Conservation (phyloP, 1,139 yeast species). For the Saccharomycopsis phalli region DNA sequence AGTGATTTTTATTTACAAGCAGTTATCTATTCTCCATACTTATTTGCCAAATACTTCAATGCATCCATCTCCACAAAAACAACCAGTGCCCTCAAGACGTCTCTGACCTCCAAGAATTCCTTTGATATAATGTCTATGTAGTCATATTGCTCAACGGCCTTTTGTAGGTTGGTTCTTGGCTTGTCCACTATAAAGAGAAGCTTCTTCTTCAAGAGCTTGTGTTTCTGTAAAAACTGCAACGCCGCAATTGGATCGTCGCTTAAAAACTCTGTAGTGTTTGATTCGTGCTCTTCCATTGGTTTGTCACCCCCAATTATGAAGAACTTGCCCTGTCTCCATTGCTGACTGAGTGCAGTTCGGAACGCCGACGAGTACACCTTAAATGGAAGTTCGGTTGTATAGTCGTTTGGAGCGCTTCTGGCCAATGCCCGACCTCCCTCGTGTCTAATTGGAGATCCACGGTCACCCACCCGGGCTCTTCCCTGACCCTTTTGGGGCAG, state of each 20-base stretch:
- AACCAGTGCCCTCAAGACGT: conserved; percentile 71
- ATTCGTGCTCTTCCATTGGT: conserved; percentile 23
- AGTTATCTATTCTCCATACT: conserved; percentile 18
- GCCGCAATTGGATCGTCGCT: conserved; percentile 44
- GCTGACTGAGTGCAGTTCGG: conserved; percentile 72
- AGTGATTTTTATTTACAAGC: neutral
- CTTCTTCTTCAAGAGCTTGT: conserved; percentile 45
- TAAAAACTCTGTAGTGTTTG: conserved; percentile 36
- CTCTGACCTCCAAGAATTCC: conserved; percentile 79
- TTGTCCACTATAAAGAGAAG: conserved; percentile 59
- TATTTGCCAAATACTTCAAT: conserved; percentile 42
- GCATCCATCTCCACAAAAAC: conserved; percentile 70
- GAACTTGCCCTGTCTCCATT: conserved; percentile 66
- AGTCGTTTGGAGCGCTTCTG: conserved; percentile 83
- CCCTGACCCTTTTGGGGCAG: conserved; percentile 93
- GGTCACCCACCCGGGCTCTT: conserved; percentile 92
- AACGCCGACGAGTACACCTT: conserved; percentile 70
- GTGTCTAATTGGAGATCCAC: conserved; percentile 84
- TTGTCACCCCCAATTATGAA: conserved; percentile 55
- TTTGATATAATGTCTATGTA: conserved; percentile 61
- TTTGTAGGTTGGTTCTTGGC: conserved; percentile 43
- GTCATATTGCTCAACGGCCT: conserved; percentile 33
- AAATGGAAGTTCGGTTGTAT: conserved; percentile 71
- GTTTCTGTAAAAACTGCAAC: conserved; percentile 48
- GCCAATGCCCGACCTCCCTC: conserved; percentile 91